phyloP scores from a whole-genome alignment of 495 filamentous ascomycete species.

The Hyaloscypha finlandica region DNA sequence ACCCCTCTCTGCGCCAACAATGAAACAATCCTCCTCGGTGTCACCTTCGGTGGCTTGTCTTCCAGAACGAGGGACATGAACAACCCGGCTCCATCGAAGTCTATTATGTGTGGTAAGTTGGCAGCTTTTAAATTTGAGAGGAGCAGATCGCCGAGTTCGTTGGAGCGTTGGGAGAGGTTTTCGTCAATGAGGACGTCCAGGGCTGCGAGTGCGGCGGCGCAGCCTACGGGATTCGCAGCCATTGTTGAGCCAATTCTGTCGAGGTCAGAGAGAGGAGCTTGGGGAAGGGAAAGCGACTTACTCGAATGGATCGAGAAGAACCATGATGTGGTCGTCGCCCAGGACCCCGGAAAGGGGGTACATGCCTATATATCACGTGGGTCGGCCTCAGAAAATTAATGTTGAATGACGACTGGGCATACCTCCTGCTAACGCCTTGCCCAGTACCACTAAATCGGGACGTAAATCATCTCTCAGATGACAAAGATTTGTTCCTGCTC shows the following conservation, averaged over 20 bases:
- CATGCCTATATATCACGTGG: background rate
- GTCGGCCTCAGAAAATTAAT: too few species aligned
- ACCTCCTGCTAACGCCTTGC: background rate
- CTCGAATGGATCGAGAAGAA: background rate
- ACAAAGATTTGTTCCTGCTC: slow-evolving; percentile 3
- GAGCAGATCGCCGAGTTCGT: background rate
- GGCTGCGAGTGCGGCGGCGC: background rate
- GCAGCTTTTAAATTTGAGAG: background rate
- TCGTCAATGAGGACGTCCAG: background rate
- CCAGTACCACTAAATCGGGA: slow-evolving; percentile 3
- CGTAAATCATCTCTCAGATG: slow-evolving; percentile 3
- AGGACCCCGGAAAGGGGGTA: background rate
- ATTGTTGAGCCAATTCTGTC: background rate
- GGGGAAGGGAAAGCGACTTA: background rate
- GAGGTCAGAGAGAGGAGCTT: background rate
- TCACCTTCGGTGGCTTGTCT: background rate
- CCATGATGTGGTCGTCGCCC: background rate
- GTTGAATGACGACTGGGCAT: background rate
- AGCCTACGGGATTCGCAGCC: background rate
- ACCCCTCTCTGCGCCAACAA: slow-evolving; percentile 4
- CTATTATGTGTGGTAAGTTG: background rate
- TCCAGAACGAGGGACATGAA: slow-evolving; percentile 1
- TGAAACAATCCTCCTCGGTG: background rate
- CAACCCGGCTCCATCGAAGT: background rate
- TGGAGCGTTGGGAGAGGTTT: background rate